Base-by-base conservation (phyloP, 257 asterid species). In the Fraxinus excelsior region DNA sequence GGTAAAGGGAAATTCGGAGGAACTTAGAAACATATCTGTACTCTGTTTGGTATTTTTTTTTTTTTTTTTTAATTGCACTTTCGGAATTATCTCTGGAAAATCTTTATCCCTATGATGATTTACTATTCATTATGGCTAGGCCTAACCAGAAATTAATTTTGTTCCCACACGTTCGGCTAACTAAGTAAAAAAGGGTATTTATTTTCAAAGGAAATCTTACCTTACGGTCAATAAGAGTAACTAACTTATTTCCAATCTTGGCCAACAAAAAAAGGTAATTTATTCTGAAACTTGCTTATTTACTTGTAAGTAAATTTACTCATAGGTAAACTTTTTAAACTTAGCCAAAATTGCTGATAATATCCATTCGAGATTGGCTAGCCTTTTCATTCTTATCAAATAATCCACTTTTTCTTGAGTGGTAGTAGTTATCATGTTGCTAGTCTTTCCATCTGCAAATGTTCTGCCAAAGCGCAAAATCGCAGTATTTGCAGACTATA, bases 381-480 rank as follows among this genome's bases (percentile, higher is more conserved):
- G 58, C 58, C 58, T 46, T 46, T 16, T 46, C 26, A 56, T 56
- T n/a, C 12, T 19, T 56, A 28, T 56, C 65, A 56, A 56, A n/a
- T n/a, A 56, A 3, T 56, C 25, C 26, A 6, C 65, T 56, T 32
- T 62, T 70, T 46, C 58, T 46, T 46, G 21, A 46, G 58, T 46
- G n/a, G 58, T 46, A 46, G n/a, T 46, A 4, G 6, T 46, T 4
- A 16, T 46, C 58, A 0, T 2, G 58, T 46, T 46, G 58, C 70
- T 49, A 19, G 75, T 67, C 38, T 28, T 58, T 38, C 25, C 75
- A 18, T 70, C 65, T 7, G 25, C n/a, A 49, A n/a, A 46, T 66
- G 53, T 67, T 35, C 32, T 51, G 62, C 67, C 73, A 38, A 38
- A 74, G 66, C 46, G 66, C 70, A 38, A 29, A 73, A 72, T 10